Base-by-base conservation (phyloP, 495 filamentous ascomycete species). In the Podospora bellae-mahoneyi region DNA sequence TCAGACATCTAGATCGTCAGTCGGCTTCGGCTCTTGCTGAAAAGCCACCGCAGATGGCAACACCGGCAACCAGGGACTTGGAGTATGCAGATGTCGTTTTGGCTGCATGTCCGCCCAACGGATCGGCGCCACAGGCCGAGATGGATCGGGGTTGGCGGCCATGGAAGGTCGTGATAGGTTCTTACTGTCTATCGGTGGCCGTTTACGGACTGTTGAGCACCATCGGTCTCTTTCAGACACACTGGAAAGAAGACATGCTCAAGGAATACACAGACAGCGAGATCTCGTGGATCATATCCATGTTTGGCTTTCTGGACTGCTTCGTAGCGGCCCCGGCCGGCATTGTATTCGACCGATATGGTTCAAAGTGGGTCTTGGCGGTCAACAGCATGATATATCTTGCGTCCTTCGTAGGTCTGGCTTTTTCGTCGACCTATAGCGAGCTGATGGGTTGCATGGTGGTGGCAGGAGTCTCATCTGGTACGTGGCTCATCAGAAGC, bases 221-320 rank as follows among this genome's bases (percentile, higher is more conserved):
- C 69, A 69, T 76, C 65, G 72, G 75, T 0, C 67, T 78, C 7
- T 72, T 78, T 64, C 71, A 70, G 64, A 71, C 72, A 16, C 66
- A 77, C 66, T 78, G 75, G 74, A 28, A 66, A n/a, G 28, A 53
- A 15, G 23, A 71, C 19, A 60, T 76, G 62, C 74, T 78, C 5
- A 18, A n/a, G 6, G 64, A 44, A 9, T 65, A 62, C 23, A 59
- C 70, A 0, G 63, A 67, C 39, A 66, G 44, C 27, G 66, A 77
- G 9, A 64, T 76, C 3, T 68, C 76, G 30, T 78, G 75, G 76
- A 72, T 78, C 67, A 74, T 73, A 5, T 76, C 76, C 44, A 27
- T 76, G 7, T 78, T 76, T 59, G 75, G 74, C 15, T 76, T 75
- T 34, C 26, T 76, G 9, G 70, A 60, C 62, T 73, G 72, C 59